phyloP scores from a whole-genome alignment of 208 protist genomes.

The Porcisia hertigi region DNA sequence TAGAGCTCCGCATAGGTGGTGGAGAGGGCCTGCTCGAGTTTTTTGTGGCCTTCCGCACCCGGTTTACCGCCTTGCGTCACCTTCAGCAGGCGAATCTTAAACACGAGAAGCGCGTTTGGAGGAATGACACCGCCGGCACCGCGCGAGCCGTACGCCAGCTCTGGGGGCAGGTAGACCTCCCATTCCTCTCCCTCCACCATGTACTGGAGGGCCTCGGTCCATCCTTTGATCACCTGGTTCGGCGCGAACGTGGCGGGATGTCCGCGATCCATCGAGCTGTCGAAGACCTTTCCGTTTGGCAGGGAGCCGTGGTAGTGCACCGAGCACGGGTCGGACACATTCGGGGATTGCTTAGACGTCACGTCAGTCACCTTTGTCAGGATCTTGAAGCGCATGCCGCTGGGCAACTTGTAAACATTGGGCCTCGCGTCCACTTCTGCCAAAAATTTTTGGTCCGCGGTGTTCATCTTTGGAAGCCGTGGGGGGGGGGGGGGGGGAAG shows the following conservation, averaged over 20 bases:
- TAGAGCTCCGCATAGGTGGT: constrained; percentile 61
- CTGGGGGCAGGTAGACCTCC: constrained; percentile 76
- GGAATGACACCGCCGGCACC: constrained; percentile 70
- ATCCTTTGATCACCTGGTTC: constrained; percentile 78
- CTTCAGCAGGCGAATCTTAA: constrained; percentile 79
- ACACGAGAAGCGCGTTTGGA: constrained; percentile 64
- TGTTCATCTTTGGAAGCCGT: constrained; percentile 13
- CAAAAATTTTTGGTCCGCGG: constrained; percentile 47
- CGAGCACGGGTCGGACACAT: constrained; percentile 51
- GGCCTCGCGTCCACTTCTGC: constrained; percentile 34
- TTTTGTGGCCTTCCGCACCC: constrained; percentile 43
- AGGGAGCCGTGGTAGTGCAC: constrained; percentile 86
- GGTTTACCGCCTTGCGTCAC: constrained; percentile 64
- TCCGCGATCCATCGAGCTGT: constrained; percentile 73
- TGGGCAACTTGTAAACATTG: constrained; percentile 68
- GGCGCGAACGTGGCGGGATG: constrained; percentile 68
- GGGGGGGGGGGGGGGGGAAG: constrained; percentile 16
- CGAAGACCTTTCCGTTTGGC: constrained; percentile 74
- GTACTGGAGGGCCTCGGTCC: constrained; percentile 86
- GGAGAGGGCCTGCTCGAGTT: constrained; percentile 53
- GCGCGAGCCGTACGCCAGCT: constrained; percentile 75
- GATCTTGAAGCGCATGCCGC: constrained; percentile 80
- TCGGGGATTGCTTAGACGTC: constrained; percentile 40
- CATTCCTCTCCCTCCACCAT: constrained; percentile 88
- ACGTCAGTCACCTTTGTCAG: constrained; percentile 41